Base-by-base conservation (phyloP, 2,329 filamentous ascomycete genomes). In the Cladosporium colombiae region DNA sequence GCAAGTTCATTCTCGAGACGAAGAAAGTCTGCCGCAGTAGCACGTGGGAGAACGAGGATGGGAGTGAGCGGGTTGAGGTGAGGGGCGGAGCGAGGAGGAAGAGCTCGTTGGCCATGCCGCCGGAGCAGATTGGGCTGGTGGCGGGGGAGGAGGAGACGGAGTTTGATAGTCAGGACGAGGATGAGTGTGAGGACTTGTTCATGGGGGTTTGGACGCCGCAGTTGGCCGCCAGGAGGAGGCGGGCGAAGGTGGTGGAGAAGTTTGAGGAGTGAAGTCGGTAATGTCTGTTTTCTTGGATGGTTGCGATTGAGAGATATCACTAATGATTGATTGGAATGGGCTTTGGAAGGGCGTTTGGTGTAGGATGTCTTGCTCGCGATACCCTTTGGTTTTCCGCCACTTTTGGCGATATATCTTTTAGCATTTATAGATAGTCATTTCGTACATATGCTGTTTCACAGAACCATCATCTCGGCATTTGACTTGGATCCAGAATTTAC, bases 1-100 rank as follows among this genome's bases (percentile, higher is more conserved):
- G 87, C n/a, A 89, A 88, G 72, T 89, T 86, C 69, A 89, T 89
- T 31, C 75, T 89, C 31, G 87, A 89, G 75, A 88, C 85, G 52
- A 85, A 83, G 74, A 78, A 82, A 62, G 83, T 87, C 10, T 81
- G 80, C 27, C 76, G 80, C 33, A 78, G 78, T 18, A 78, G 80
- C 21, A 81, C 76, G 23, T 89, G 87, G 86, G 86, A 87, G 67
- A 73, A 70, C 8, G 74, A 71, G 1, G 70, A 74, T 44, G 70
- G 62, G 35, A 65, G 63, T 25, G 70, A 70, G 23, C 72, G 71
- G 14, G 64, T 62, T 8, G 64, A 49, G 16, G 21, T 57, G 49
- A 50, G 46, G 65, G 59, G 63, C 58, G 65, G 44, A 13, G 55
- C 13, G 59, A 67, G 44, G 67, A 67, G 31, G 71, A 77, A 44